Evolutionary conservation across 202 grass and related monocot genomes (phyloP), one percentile per base, ranked within the genome.

Genomic region (Zoysia matrella): DNA sequence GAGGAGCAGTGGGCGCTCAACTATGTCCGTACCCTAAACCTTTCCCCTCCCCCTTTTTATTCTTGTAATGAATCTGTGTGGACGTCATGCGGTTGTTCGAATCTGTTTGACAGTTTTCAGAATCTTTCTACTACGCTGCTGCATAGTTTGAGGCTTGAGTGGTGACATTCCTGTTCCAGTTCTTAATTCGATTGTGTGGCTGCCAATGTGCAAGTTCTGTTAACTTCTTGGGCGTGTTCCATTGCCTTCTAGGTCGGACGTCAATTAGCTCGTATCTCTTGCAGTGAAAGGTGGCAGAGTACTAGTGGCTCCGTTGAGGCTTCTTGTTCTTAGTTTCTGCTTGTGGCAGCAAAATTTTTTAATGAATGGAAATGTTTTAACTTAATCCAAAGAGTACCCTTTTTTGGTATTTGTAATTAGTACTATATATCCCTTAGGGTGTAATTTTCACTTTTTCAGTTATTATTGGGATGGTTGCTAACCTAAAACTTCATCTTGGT

Each of bases 1-100:
- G 88, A 93, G 56, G 85, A 93, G 74, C 80, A 93, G 54, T 88
- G 88, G 88, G 85, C 82, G 44, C 15, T 88, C 69, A 93, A 93
- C 82, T 72, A 72, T 76, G 91, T 93, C 60, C 60, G 48, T 53
- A 56, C 78, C 69, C 60, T 47, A 18, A 48, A 50, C 46, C 13
- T 65, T 30, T 10, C 4, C 49, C 67, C 43, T 40, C 40, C 2
- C 69, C 47, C 30, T 70, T 57, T 36, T 43, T 56, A 3, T 67
- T 74, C 8, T 45, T 16, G 3, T 67, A 4, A 6, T 4, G 63
- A 30, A 9, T 72, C 52, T 44, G 8, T 82, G 78, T 18, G 4
- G 3, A 54, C 16, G 12, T 72, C 4, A 12, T 13, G 41, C 45
- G 13, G 15, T 57, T 41, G 42, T 18, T 82, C 41, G 22, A 50